These are phyloP conservation scores for Paspalum vaginatum DNA, from an alignment of 176 grass and related monocot species.

Conservation along the genomic window DNA sequence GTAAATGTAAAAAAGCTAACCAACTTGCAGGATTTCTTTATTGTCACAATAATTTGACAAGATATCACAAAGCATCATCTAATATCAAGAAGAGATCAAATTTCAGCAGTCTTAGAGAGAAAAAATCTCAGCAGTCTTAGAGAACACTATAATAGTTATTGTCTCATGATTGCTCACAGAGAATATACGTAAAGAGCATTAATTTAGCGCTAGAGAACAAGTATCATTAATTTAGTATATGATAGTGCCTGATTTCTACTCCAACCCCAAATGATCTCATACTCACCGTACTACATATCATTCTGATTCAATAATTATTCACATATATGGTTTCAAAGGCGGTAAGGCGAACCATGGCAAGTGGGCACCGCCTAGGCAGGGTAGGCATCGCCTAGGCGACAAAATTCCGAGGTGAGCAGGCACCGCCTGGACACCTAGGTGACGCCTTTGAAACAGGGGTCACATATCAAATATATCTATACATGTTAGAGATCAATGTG, in stretches of 20 bases:
- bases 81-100: conserved; percentile 28
- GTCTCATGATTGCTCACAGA: background rate
- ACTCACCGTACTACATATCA: background rate
- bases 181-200: background rate
- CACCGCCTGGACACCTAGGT: too few species aligned
- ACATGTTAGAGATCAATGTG: conserved; percentile 16
- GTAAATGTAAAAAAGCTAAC: too few species aligned
- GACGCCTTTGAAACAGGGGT: too few species aligned
- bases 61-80: conserved; percentile 20
- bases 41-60: conserved; percentile 2
- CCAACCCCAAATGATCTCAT: background rate
- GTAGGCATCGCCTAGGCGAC: too few species aligned
- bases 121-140: too few species aligned
- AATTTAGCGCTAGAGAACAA: too few species aligned
- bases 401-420: too few species aligned
- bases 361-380: too few species aligned
- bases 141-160: background rate
- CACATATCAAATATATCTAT: background rate
- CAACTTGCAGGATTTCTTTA: background rate
- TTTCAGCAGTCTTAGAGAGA: conserved; percentile 9
- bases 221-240: background rate
- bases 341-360: too few species aligned
- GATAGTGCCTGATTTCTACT: background rate
- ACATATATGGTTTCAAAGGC: too few species aligned
- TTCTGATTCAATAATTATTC: conserved; percentile 23